phyloP scores from a whole-genome alignment of 164 flowering plant genomes.

The grape (Vitis vinifera) region DNA sequence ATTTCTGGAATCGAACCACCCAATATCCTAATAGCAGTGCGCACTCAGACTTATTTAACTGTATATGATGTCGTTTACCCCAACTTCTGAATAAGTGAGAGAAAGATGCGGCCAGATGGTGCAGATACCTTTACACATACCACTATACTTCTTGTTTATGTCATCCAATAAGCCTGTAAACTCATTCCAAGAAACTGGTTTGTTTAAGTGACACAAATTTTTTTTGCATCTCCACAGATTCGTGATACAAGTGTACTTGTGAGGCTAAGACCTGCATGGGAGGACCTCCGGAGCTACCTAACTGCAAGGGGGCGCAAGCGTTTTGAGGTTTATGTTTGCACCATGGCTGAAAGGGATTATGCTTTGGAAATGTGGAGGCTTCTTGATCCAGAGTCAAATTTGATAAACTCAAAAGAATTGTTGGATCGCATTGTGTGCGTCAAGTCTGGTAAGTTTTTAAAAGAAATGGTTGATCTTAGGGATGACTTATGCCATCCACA shows the following conservation, averaged over 20 bases:
- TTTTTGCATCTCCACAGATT: constrained; percentile 46
- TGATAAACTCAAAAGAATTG: constrained; percentile 73
- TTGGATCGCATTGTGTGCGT: constrained; percentile 93
- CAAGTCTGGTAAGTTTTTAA: constrained; percentile 68
- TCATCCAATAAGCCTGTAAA: neutral
- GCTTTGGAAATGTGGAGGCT: constrained; percentile 99
- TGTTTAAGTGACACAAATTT: constrained; percentile 6
- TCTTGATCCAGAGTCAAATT: constrained; percentile 92
- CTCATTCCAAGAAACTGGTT: neutral
- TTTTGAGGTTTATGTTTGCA: constrained; percentile 99
- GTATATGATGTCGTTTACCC: neutral
- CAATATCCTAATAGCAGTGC: too few species aligned
- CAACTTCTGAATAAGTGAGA: too few species aligned
- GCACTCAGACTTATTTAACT: too few species aligned
- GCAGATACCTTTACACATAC: neutral
- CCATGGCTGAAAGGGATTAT: constrained; percentile 99
- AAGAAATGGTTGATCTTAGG: too few species aligned
- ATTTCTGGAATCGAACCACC: neutral
- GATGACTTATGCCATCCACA: neutral
- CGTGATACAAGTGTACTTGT: constrained; percentile 99
- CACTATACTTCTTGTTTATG: neutral
- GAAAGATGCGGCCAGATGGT: neutral
- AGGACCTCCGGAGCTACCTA: constrained; percentile 91
- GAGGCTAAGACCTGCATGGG: constrained; percentile 99
- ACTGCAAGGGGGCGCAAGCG: constrained; percentile 99